Base-by-base conservation (phyloP, 176 grass and related monocot genomes). In the Ampelocalamus luodianensis region DNA sequence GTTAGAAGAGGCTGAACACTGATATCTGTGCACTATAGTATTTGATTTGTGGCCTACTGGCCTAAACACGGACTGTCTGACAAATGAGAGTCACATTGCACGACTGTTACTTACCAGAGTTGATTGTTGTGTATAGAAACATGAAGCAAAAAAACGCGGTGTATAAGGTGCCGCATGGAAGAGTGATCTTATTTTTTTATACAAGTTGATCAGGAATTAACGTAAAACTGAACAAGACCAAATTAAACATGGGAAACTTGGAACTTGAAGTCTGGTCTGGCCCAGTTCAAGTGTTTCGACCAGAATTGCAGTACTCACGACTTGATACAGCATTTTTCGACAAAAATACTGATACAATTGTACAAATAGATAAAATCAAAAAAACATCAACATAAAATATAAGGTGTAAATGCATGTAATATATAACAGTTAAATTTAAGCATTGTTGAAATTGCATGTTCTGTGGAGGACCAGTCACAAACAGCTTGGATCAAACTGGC, bases 131-230 rank as follows among this genome's bases (percentile, higher is more conserved):
- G 23, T 62, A 18, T 61, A 49, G 4, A 54, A 83, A 65, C 54
- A 79, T 39, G 24, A 49, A 20, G 50, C 37, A 39, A 62, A 22
- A 11, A 61, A 49, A 27, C 8, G n/a, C 6, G 20, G n/a, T n/a
- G 39, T 73, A 83, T 42, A 64, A 53, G 50, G 32, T 3, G 3
- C 6, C 0, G 0, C 44, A 55, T 23, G 46, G 50, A 80, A 80
- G 14, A 79, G 29, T 15, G 3, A n/a, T 27, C 12, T 37, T 34
- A n/a, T n/a, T 34, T 34, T 66, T 51, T 51, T 46, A 32, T 77
- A 54, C 62, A 45, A 80, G 48, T 68, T 78, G 65, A 78, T 44
- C 2, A 34, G 18, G 55, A 55, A 81, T 62, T 49, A 78, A 26
- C 8, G 17, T 38, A 16, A 60, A 59, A 74, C 4, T 5, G 23